Evolutionary conservation across 1,139 yeast species (phyloP).

Genomic region (Yamadazyma dushanensis): DNA sequence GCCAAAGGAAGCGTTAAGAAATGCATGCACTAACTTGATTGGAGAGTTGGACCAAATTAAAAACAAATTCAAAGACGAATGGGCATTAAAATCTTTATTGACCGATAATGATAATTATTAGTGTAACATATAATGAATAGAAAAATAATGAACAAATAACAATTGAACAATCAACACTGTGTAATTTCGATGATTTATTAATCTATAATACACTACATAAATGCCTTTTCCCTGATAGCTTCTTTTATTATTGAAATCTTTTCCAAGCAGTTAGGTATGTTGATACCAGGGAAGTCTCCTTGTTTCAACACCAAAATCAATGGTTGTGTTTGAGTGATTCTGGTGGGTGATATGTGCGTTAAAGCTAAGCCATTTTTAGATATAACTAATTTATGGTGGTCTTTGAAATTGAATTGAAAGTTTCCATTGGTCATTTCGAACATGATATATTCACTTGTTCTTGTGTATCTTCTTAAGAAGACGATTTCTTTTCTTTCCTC

Average conservation of each 20-base stretch:
- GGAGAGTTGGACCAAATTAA: constrained; percentile 74
- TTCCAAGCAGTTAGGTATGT: constrained; percentile 53
- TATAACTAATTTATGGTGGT: constrained; percentile 85
- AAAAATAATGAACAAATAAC: neutral
- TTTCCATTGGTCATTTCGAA: constrained; percentile 92
- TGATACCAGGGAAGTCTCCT: constrained; percentile 59
- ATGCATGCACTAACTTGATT: constrained; percentile 83
- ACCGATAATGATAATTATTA: constrained; percentile 51
- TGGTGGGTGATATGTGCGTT: constrained; percentile 79
- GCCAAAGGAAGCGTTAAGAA: constrained; percentile 85
- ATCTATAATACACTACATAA: constrained; percentile 22
- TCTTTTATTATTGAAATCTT: constrained; percentile 39
- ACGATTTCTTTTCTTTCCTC: constrained; percentile 63
- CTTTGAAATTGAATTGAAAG: constrained; percentile 91
- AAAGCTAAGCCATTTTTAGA: constrained; percentile 74
- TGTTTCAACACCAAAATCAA: constrained; percentile 58
- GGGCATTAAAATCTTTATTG: constrained; percentile 82
- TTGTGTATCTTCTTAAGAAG: constrained; percentile 76
- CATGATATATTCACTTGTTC: constrained; percentile 81
- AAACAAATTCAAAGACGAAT: constrained; percentile 82
- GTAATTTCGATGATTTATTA: constrained; percentile 6
- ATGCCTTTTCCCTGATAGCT: constrained; percentile 44
- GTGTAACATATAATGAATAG: neutral
- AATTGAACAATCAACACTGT: neutral
- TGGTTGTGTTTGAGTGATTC: constrained; percentile 70